These are phyloP conservation scores for Aurifilum marmelostoma DNA, from an alignment of 2,329 filamentous ascomycete species.

Conservation along the genomic window DNA sequence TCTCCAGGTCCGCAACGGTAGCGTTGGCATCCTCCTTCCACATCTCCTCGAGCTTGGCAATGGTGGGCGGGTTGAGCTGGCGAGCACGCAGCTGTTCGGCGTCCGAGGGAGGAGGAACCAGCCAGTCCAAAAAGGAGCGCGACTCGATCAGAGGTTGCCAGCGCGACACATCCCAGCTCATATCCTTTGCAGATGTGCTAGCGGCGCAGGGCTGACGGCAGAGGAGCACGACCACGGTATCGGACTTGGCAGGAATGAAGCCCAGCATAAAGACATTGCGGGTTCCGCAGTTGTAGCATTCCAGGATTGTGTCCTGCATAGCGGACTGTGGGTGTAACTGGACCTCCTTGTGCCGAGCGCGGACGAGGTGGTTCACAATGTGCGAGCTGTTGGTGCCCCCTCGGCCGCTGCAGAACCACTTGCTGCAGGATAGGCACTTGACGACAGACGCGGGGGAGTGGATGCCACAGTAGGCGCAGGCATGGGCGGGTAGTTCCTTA, in stretches of 20 bases:
- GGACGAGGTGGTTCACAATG: slow-evolving; percentile 97
- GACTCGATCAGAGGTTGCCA: slow-evolving; percentile 99
- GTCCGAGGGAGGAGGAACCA: slow-evolving; percentile 85
- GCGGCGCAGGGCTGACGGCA: slow-evolving; percentile 96
- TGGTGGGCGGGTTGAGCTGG: slow-evolving; percentile 90
- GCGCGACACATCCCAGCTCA: slow-evolving; percentile 98
- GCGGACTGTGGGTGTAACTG: slow-evolving; percentile 92
- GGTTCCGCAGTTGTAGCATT: slow-evolving; percentile 99
- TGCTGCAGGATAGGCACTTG: slow-evolving; percentile 92
- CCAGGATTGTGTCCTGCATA: slow-evolving; percentile 91
- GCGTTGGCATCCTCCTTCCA: slow-evolving; percentile 95
- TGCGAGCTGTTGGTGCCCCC: slow-evolving; percentile 96
- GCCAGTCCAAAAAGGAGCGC: slow-evolving; percentile 91
- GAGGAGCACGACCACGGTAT: slow-evolving; percentile 94
- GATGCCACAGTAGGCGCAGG: slow-evolving; percentile 98
- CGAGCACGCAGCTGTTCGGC: slow-evolving; percentile 94
- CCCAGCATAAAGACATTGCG: slow-evolving; percentile 98
- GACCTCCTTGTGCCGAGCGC: slow-evolving; percentile 97
- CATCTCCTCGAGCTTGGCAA: slow-evolving; percentile 94
- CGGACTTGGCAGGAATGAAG: slow-evolving; percentile 97
- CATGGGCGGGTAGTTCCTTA: slow-evolving; percentile 89
- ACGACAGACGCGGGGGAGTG: slow-evolving; percentile 95
- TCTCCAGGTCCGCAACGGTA: slow-evolving; percentile 89
- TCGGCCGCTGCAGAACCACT: slow-evolving; percentile 98
- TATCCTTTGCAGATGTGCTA: slow-evolving; percentile 94